These are phyloP conservation scores for Trichoderma sp. DNA, from an alignment of 2,329 filamentous ascomycete genomes.

Conservation along the genomic window DNA sequence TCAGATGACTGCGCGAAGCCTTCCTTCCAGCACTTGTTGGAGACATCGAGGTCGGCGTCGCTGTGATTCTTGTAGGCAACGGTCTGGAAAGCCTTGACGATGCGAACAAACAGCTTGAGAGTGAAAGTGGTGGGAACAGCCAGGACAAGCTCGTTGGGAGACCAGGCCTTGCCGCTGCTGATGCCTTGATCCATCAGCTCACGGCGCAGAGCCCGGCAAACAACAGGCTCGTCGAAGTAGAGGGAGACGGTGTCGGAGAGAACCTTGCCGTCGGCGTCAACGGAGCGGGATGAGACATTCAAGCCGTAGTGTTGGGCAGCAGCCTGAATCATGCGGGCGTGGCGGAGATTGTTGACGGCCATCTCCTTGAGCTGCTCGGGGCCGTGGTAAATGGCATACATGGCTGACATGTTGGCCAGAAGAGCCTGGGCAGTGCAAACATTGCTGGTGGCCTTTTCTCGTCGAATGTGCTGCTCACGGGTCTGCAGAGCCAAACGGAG, in stretches of 20 bases:
- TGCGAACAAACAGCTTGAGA: slow-evolving; percentile 24
- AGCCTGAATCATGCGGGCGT: slow-evolving; percentile 67
- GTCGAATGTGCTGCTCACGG: slow-evolving; percentile 90
- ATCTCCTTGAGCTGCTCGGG: slow-evolving; percentile 80
- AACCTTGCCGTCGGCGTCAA: slow-evolving; percentile 54
- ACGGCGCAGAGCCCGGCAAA: slow-evolving; percentile 26
- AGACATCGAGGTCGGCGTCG: slow-evolving; percentile 26
- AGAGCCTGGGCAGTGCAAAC: slow-evolving; percentile 95
- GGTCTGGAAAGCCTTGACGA: slow-evolving; percentile 29
- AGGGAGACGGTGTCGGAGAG: slow-evolving; percentile 82
- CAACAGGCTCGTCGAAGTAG: slow-evolving; percentile 37
- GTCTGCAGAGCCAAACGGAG: slow-evolving; percentile 86
- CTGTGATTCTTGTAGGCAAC: slow-evolving; percentile 29
- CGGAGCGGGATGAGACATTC: slow-evolving; percentile 58
- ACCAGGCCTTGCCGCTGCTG: slow-evolving; percentile 67
- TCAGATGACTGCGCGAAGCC: slow-evolving; percentile 34
- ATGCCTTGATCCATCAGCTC: slow-evolving; percentile 58
- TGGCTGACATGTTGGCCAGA: slow-evolving; percentile 90
- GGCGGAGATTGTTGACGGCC: slow-evolving; percentile 71
- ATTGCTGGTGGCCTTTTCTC: slow-evolving; percentile 96
- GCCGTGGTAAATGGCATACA: slow-evolving; percentile 93
- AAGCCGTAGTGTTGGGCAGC: slow-evolving; percentile 63
- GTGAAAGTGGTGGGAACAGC: slow-evolving; percentile 30
- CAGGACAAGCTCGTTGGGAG: slow-evolving; percentile 27
- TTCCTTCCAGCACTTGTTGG: slow-evolving; percentile 44